phyloP scores from a whole-genome alignment of 805 yeast genomes.

The Suhomyces xylopsoci region DNA sequence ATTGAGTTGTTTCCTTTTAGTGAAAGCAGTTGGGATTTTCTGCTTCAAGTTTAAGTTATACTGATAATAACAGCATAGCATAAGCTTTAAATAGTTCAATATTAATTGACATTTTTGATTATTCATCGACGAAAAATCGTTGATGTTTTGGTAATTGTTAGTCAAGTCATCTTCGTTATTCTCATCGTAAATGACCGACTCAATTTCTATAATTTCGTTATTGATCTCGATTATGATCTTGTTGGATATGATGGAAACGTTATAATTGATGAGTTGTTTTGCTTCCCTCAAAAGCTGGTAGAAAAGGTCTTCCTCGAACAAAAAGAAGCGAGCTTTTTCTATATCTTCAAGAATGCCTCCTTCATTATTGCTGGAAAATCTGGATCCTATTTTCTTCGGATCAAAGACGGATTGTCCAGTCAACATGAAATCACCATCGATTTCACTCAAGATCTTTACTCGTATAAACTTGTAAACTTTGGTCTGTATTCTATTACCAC shows the following conservation, averaged over 20 bases:
- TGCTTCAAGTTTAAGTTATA: constrained; percentile 42
- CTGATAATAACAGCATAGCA: constrained; percentile 59
- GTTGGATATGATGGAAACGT: constrained; percentile 62
- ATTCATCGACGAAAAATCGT: constrained; percentile 27
- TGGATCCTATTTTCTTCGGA: constrained; percentile 10
- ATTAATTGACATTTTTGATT: constrained; percentile 53
- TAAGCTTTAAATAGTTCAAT: constrained; percentile 50
- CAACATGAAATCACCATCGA: constrained; percentile 51
- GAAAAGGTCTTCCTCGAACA: constrained; percentile 89
- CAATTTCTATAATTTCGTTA: constrained; percentile 69
- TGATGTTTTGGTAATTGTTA: constrained; percentile 29
- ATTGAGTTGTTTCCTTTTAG: constrained; percentile 42
- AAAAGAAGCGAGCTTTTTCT: constrained; percentile 61
- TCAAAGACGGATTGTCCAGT: constrained; percentile 53
- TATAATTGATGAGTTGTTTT: constrained; percentile 59
- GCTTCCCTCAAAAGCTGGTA: constrained; percentile 78
- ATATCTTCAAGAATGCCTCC: constrained; percentile 37
- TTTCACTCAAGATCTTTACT: constrained; percentile 56
- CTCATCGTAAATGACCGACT: constrained; percentile 48
- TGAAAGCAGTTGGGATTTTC: constrained; percentile 46
- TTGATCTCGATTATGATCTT: constrained; percentile 63
- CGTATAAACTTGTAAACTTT: constrained; percentile 48
- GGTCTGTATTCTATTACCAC: constrained; percentile 31
- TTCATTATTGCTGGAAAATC: not conserved
- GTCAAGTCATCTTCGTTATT: constrained; percentile 37